Base-by-base conservation (phyloP, 352 stramenopile genomes). In the Thalassiosira mediterranea region DNA sequence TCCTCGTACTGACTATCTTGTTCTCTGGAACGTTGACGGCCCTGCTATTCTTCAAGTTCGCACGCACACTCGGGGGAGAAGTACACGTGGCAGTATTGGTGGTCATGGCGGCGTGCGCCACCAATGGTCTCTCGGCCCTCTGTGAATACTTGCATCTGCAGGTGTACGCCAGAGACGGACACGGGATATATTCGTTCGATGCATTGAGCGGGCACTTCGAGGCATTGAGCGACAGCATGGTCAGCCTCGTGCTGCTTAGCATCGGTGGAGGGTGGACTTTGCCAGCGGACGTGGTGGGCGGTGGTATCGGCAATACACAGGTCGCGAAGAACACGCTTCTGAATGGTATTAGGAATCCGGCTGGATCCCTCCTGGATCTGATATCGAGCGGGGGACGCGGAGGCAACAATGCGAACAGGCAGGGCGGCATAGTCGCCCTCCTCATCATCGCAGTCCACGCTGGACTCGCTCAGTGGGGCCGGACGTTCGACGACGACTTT, bases 401-500 rank as follows among this genome's bases (percentile, higher is more conserved):
- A 21, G 72, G 72, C 19, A 52, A 65, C 25, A 58, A 19, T 23
- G 47, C 13, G n/a, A 4, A 51, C 8, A 67, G 34, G n/a, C 26
- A 25, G 25, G 71, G 65, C 19, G 78, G 66, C 42, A 61, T 79
- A 19, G 83, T 82, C 0, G 78, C 76, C 1, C 48, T 88, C n/a
- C 19, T 44, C 4, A 81, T 91, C 15, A 73, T 91, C 25, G 15
- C 68, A 11, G 21, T 72, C 5, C 88, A 93, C 77, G 51, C 80
- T 4, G 59, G 74, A 21, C 62, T 93, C 21, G 86, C 86, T 3
- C 88, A 93, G 63, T 91, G 84, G 86, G 85, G 84, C 40, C 52
- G 88, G 11, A 91, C 68, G 11, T 91, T 89, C 60, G 82, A 92
- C 67, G 88, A 93, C 56, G 86, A 92, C 15, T 93, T 93, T 79